Evolutionary conservation across 2,329 filamentous ascomycete species (phyloP).

Genomic region (Davidsoniella eucalypti): DNA sequence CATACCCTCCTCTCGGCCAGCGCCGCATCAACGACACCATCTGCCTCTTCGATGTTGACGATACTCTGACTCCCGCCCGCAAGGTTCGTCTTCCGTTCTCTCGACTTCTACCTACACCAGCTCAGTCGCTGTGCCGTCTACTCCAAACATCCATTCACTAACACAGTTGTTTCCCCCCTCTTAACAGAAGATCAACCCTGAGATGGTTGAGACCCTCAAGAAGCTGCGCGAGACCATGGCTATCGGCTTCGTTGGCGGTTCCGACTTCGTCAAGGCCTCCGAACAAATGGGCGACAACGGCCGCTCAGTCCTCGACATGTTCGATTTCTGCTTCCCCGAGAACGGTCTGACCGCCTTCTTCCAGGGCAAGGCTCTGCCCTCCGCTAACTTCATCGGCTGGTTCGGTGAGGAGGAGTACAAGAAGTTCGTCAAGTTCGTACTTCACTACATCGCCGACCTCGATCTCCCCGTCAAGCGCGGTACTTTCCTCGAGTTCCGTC

Average conservation of each 20-base stretch:
- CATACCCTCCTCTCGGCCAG: conserved; percentile 60
- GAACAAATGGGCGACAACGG: conserved; percentile 67
- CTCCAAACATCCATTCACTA: not conserved
- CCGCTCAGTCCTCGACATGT: conserved; percentile 61
- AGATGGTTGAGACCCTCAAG: conserved; percentile 70
- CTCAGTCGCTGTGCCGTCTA: not conserved
- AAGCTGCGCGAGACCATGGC: conserved; percentile 72
- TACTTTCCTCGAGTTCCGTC: conserved; percentile 77
- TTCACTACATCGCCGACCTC: conserved; percentile 72
- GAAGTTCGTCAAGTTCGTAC: conserved; percentile 55
- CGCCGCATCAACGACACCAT: conserved; percentile 87
- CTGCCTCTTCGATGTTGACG: conserved; percentile 91
- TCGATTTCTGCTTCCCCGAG: conserved; percentile 96
- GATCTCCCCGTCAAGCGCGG: conserved; percentile 71
- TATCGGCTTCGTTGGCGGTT: conserved; percentile 86
- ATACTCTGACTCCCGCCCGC: conserved; percentile 71
- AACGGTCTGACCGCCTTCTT: conserved; percentile 90
- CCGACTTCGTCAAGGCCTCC: conserved; percentile 83
- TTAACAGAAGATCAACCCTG: conserved; percentile 47
- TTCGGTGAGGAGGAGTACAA: conserved; percentile 75
- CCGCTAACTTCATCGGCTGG: conserved; percentile 79
- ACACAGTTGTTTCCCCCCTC: conserved; percentile 4
- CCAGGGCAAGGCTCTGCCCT: conserved; percentile 56
- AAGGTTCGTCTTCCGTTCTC: conserved; percentile 34
- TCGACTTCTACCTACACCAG: not conserved